Base-by-base conservation (phyloP, 2,329 filamentous ascomycete genomes). In the Beauveria pseudobassiana region DNA sequence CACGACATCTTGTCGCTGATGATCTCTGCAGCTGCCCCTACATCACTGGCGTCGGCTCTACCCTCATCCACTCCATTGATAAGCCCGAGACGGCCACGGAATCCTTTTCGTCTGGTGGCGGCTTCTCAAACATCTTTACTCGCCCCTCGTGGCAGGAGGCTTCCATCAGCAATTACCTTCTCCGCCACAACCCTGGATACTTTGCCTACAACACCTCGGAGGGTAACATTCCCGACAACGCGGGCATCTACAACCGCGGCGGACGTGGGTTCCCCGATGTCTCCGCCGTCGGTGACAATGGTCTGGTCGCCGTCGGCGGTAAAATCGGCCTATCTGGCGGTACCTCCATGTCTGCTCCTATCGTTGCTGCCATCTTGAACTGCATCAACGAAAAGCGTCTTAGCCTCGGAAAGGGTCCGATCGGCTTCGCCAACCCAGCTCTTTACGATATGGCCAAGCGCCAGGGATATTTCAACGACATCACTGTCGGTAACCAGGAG, bases 31-130 rank as follows among this genome's bases (percentile, higher is more conserved):
- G 73, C 7, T 82, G 80, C 46, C 63, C 80, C 77, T 2, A 77
- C 67, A 70, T 82, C 28, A 80, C 78, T 0, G 73, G 76, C 8
- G 79, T 82, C 5, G 80, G 80, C 48, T 80, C 79, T 10, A 82
- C 80, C 0, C 73, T 80, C 66, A 72, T 82, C 45, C 68, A 70
- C 48, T 70, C 72, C 60, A 73, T 73, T 10, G 74, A 73, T 9
- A 73, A 75, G 6, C 71, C 77, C 50, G 79, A 81, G 67, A 71
- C 74, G 62, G 78, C 78, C 16, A 78, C 77, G 65, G 73, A 79
- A 65, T 75, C 72, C 3, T 77, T 79, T 68, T 75, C 75, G 62
- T 77, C 73, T 8, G 77, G 77, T 7, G 78, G 79, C 26, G 79
- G 79, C 14, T 81, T 82, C 69, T 76, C 72, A 61, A 79, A 81